Evolutionary conservation across 495 filamentous ascomycete species (phyloP).

Genomic region (Annulohypoxylon nitens): DNA sequence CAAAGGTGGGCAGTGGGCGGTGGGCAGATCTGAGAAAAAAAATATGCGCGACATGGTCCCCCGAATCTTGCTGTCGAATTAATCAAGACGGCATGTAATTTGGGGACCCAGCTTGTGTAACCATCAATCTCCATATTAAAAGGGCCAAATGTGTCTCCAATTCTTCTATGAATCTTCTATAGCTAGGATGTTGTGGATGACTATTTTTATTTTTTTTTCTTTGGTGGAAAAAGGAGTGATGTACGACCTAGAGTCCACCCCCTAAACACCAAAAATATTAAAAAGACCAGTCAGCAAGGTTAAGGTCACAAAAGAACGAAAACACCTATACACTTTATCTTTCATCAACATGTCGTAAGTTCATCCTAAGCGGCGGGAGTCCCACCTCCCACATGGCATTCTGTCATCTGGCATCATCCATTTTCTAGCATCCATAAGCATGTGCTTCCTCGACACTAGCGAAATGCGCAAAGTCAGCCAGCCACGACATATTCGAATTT

Average conservation of each 20-base stretch:
- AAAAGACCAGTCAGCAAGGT: conserved; percentile 13
- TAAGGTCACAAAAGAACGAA: conserved; percentile 18
- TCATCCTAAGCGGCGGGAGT: conserved; percentile 38
- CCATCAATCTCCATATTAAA: conserved; percentile 48
- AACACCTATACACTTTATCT: conserved; percentile 13
- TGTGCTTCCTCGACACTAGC: conserved; percentile 8
- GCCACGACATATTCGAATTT: not conserved
- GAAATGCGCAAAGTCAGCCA: conserved; percentile 22
- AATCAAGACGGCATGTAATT: conserved; percentile 48
- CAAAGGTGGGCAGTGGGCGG: conserved; percentile 44
- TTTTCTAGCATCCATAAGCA: conserved; percentile 3
- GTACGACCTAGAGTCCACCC: not conserved
- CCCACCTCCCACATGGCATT: conserved; percentile 47
- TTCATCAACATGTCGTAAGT: conserved; percentile 38
- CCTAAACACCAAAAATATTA: not conserved
- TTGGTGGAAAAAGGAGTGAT: conserved; percentile 16
- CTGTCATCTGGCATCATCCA: conserved; percentile 37
- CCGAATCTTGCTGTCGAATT: conserved; percentile 46
- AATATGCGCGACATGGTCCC: conserved; percentile 47
- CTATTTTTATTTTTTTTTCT: conserved; percentile 14
- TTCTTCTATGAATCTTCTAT: conserved; percentile 50
- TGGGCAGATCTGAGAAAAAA: conserved; percentile 46
- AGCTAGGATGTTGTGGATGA: conserved; percentile 31
- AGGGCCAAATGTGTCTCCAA: conserved; percentile 42
- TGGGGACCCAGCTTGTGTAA: conserved; percentile 52